Conservation (phyloP, 2,329 filamentous ascomycete species). For the Trichoderma sp. region DNA sequence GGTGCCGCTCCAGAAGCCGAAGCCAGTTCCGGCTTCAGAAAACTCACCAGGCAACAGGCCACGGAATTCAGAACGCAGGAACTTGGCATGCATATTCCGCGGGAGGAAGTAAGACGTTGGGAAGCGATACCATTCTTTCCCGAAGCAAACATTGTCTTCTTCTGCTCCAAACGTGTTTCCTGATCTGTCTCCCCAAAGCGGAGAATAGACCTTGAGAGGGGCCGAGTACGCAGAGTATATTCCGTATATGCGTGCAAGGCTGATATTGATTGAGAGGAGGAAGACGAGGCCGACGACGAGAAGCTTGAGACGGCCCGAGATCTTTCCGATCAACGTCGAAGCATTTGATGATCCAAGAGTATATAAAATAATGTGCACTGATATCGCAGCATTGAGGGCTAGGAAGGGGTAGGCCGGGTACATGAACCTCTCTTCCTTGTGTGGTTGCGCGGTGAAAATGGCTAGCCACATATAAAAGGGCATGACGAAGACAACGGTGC, state of each 20-base stretch:
- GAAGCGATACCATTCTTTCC: slow-evolving; percentile 98
- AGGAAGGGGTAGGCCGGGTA: slow-evolving; percentile 92
- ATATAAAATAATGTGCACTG: slow-evolving; percentile 74
- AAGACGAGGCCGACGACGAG: slow-evolving; percentile 57
- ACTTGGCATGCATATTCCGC: slow-evolving; percentile 77
- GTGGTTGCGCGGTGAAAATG: slow-evolving; percentile 88
- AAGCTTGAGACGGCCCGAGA: slow-evolving; percentile 74
- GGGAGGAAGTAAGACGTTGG: slow-evolving; percentile 91
- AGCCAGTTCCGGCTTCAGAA: slow-evolving; percentile 64
- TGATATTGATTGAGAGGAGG: slow-evolving; percentile 61
- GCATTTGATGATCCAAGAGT: slow-evolving; percentile 70
- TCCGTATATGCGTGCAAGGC: slow-evolving; percentile 70
- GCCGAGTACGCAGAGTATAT: slow-evolving; percentile 80
- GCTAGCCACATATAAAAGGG: slow-evolving; percentile 94
- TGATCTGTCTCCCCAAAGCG: slow-evolving; percentile 55
- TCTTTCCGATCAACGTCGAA: slow-evolving; percentile 62
- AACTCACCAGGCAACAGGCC: slow-evolving; percentile 91
- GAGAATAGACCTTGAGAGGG: slow-evolving; percentile 67
- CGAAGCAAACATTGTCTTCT: slow-evolving; percentile 73
- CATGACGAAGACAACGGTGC: slow-evolving; percentile 71
- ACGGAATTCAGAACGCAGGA: slow-evolving; percentile 84
- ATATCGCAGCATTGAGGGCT: slow-evolving; percentile 80
- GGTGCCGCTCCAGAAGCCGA: slow-evolving; percentile 76
- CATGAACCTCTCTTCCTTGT: slow-evolving; percentile 99
- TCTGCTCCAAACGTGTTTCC: slow-evolving; percentile 50